These are phyloP conservation scores for Aegilops speltoides DNA, from an alignment of 176 grass and related monocot genomes.

Conservation along the genomic window DNA sequence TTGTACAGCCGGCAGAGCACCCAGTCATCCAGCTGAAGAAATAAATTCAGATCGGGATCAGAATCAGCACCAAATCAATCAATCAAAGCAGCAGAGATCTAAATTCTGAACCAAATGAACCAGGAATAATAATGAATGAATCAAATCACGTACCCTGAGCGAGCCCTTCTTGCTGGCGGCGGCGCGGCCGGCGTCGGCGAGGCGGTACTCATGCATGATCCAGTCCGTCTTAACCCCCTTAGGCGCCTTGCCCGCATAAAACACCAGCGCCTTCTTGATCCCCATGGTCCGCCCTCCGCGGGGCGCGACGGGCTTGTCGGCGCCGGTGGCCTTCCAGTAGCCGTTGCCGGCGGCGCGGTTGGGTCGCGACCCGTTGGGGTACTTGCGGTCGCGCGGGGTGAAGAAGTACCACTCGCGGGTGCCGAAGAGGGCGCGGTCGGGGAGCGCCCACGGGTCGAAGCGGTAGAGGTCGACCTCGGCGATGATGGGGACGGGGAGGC, in stretches of 20 bases:
- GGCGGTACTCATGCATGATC: slow-evolving; percentile 95
- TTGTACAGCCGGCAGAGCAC: slow-evolving; percentile 82
- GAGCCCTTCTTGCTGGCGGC: slow-evolving; percentile 41
- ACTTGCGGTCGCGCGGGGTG: slow-evolving; percentile 54
- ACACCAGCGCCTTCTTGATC: slow-evolving; percentile 96
- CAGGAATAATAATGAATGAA: accelerated
- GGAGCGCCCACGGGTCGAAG: slow-evolving; percentile 78
- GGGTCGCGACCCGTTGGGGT: slow-evolving; percentile 42
- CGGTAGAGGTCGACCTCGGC: slow-evolving; percentile 96
- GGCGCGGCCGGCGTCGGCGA: slow-evolving; percentile 41
- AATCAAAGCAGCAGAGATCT: not conserved
- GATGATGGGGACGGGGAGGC: slow-evolving; percentile 63
- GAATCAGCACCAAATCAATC: not conserved
- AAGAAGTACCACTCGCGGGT: slow-evolving; percentile 62
- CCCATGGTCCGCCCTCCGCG: slow-evolving; percentile 40
- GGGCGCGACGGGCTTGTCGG: slow-evolving; percentile 50
- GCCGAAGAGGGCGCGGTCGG: slow-evolving; percentile 54
- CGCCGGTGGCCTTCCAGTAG: slow-evolving; percentile 65
- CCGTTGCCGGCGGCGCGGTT: slow-evolving; percentile 56
- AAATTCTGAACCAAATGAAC: too few species aligned
- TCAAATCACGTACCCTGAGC: slow-evolving; percentile 30
- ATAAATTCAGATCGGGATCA: not conserved
- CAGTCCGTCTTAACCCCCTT: slow-evolving; percentile 80
- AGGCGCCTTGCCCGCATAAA: slow-evolving; percentile 82
- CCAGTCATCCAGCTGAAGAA: slow-evolving; percentile 82